Base-by-base conservation (phyloP, 495 filamentous ascomycete genomes). In the Staphylotrichum tortipilum region DNA sequence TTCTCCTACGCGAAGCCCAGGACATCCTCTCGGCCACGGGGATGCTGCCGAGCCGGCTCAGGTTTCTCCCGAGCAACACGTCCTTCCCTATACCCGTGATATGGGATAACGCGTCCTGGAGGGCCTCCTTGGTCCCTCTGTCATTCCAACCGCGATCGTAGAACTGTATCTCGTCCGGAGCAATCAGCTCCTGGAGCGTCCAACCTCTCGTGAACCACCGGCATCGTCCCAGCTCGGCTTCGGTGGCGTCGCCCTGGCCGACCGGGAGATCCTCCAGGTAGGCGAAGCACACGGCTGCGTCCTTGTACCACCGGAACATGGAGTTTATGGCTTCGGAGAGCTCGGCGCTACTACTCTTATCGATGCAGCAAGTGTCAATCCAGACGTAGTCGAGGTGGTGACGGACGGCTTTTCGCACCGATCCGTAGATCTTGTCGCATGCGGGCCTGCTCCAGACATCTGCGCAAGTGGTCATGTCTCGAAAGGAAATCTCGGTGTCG, bases 281-380 rank as follows among this genome's bases (percentile, higher is more conserved):
- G 11, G 44, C 40, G 23, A 44, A 51, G 23, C 49, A 51, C 8
- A 51, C 49, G 15, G 17, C 23, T 7, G 50, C 50, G 12, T 31
- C 37, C 29, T 14, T 21, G 11, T 41, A 47, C 50, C 38, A 47
- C 12, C 26, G 42, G 34, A 47, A 44, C 41, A 44, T 44, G 9
- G 41, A 44, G 28, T 44, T 44, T 8, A 44, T 44, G 17, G 41
- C 41, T 17, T 44, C 41, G 28, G 41, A 11, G 1, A 44, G 41
- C 41, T 44, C 41, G 28, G 41, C 41, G 18, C 41, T 44, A 18
- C 41, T 44, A 10, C 26, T 31, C 41, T 44, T 44, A 18, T 44
- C 41, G 41, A 44, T 52, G 35, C 66, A 70, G 49, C 64, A 67
- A n/a, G 64, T 64, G 52, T 68, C 66, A 14, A 67, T 44, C 64